Conservation (phyloP, 164 flowering plant genomes). For the Cinnamomum chago region DNA sequence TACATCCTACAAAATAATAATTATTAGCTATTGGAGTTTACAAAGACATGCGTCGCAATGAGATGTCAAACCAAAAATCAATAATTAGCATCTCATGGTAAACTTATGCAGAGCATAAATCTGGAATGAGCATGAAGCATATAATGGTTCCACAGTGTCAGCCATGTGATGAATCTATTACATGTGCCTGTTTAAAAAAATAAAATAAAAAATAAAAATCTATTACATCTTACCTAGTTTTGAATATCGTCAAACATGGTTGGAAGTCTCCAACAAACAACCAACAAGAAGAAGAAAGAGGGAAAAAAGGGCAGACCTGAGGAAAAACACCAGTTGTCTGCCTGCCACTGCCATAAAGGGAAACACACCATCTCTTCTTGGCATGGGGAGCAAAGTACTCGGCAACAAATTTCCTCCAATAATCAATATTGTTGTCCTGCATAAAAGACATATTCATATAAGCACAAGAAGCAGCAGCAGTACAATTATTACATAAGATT, state of each 20-base stretch:
- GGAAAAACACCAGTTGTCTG: slow-evolving; percentile 98
- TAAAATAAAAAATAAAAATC: too few species aligned
- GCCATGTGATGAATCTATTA: too few species aligned
- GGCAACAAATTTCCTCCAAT: slow-evolving; percentile 95
- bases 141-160: too few species aligned
- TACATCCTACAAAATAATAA: slow-evolving; percentile 63
- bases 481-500: background rate
- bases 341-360: slow-evolving; percentile 92
- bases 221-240: background rate
- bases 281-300: background rate
- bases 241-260: background rate
- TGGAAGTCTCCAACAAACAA: background rate
- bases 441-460: slow-evolving; percentile 2
- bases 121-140: too few species aligned
- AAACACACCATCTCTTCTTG: slow-evolving; percentile 98
- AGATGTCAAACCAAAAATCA: background rate
- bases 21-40: background rate
- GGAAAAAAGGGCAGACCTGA: slow-evolving; percentile 46
- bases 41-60: background rate
- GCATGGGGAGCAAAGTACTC: slow-evolving; percentile 96
- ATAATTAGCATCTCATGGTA: background rate
- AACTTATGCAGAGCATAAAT: background rate
- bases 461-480: background rate
- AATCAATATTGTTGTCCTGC: slow-evolving; percentile 95
- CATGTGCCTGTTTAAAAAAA: too few species aligned